Evolutionary conservation across 805 yeast genomes (phyloP).

Genomic region (Kurtzmaniella fragi): DNA sequence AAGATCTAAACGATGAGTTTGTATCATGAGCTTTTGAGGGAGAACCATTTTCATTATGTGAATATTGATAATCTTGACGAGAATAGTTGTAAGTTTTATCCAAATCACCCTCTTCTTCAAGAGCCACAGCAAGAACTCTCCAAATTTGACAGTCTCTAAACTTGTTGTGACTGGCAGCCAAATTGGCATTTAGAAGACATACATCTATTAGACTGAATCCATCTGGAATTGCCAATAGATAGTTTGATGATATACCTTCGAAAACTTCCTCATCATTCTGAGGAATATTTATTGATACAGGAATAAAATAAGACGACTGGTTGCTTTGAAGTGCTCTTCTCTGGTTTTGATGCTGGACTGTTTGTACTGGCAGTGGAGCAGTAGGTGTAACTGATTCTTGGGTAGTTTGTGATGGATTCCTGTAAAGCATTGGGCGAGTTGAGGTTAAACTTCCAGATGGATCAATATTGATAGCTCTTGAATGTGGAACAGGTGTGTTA

Average conservation of each 20-base stretch:
- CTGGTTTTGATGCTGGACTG: not conserved
- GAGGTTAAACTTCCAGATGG: constrained; percentile 1
- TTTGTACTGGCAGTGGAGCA: constrained; percentile 11
- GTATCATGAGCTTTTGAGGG: not conserved
- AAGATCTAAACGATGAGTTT: not conserved
- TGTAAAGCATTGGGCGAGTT: constrained; percentile 23
- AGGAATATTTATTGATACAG: constrained; percentile 39
- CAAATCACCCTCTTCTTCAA: constrained; percentile 32
- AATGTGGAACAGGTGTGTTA: constrained; percentile 1
- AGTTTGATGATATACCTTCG: constrained; percentile 45
- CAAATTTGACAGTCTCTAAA: constrained; percentile 60
- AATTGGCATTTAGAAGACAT: constrained; percentile 52
- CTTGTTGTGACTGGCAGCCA: constrained; percentile 47
- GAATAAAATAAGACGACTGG: constrained; percentile 34
- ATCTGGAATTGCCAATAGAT: constrained; percentile 41
- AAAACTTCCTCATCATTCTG: constrained; percentile 40
- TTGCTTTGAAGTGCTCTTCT: constrained; percentile 10
- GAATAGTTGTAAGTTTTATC: not conserved
- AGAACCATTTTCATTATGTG: constrained; percentile 9
- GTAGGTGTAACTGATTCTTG: constrained; percentile 23
- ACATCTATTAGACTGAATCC: constrained; percentile 49
- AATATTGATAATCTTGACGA: not conserved
- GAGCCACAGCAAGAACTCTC: constrained; percentile 50
- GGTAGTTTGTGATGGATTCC: constrained; percentile 32
- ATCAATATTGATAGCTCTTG: not conserved